Conservation (phyloP, 768 basidiomycete species). For the Rhizopogon vesiculosus region DNA sequence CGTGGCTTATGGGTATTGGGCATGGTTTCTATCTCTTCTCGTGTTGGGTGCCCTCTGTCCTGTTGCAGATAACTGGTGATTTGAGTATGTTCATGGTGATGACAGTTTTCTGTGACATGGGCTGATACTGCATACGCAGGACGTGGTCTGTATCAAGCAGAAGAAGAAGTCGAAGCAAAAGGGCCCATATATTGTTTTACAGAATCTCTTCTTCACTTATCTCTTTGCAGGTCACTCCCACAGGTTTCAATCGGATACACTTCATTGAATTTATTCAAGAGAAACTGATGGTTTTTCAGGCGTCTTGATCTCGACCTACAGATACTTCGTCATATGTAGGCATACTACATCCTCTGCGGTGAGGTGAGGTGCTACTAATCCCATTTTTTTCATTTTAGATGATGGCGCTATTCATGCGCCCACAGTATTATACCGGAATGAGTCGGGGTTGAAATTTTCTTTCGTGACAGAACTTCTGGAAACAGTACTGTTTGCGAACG, state of each 20-base stretch:
- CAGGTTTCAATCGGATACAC: conserved; percentile 8
- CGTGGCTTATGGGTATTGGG: conserved; percentile 53
- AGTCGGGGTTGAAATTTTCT: neutral
- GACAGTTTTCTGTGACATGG: conserved; percentile 4
- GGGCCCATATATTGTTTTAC: conserved; percentile 36
- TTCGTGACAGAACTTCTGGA: conserved; percentile 52
- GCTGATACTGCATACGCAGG: conserved; percentile 28
- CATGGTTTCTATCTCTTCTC: conserved; percentile 45
- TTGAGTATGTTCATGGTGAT: conserved; percentile 34
- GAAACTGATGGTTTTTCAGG: conserved; percentile 15
- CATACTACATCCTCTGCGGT: conserved; percentile 2
- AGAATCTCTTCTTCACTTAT: conserved; percentile 18
- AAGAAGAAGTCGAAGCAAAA: conserved; percentile 33
- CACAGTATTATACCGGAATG: conserved; percentile 67
- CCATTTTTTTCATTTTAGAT: conserved; percentile 32
- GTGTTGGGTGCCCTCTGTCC: conserved; percentile 57
- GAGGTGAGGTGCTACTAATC: conserved; percentile 3
- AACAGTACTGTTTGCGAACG: conserved; percentile 78
- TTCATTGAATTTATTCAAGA: neutral
- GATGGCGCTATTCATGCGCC: conserved; percentile 82
- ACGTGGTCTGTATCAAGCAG: conserved; percentile 51
- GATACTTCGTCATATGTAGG: conserved; percentile 72
- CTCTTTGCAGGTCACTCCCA: conserved; percentile 27
- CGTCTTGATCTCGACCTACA: conserved; percentile 49
- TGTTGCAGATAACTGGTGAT: conserved; percentile 70